phyloP scores from a whole-genome alignment of 2,329 filamentous ascomycete species.

The Cordyceps javanica region DNA sequence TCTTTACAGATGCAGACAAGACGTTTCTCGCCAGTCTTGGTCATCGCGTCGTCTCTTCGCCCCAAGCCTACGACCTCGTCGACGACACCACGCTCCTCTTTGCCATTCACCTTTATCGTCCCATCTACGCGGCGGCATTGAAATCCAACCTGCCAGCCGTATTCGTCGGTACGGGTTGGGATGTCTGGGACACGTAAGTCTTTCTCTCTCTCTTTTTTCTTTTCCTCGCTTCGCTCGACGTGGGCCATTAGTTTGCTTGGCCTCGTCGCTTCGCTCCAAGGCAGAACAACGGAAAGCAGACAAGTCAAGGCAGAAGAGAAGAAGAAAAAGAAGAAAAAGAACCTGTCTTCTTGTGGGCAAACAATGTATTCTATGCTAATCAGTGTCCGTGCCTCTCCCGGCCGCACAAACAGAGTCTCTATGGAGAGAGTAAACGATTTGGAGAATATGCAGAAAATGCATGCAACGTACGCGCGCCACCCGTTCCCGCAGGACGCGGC shows the following conservation, averaged over 20 bases:
- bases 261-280: neutral
- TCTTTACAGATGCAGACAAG: slow-evolving; percentile 42
- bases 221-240: neutral
- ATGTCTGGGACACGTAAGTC: slow-evolving; percentile 45
- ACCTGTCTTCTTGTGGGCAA: too few species aligned
- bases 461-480: slow-evolving; percentile 24
- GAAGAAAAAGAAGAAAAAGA: too few species aligned
- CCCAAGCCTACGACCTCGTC: slow-evolving; percentile 46
- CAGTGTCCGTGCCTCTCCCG: too few species aligned
- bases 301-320: too few species aligned
- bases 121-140: slow-evolving; percentile 47
- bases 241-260: neutral
- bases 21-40: slow-evolving; percentile 49
- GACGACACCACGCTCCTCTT: slow-evolving; percentile 47
- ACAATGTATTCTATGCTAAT: neutral
- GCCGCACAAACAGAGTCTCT: neutral
- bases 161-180: slow-evolving; percentile 51
- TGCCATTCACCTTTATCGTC: slow-evolving; percentile 54
- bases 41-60: slow-evolving; percentile 45
- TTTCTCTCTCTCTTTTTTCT: neutral
- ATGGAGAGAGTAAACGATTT: slow-evolving; percentile 19
- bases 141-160: slow-evolving; percentile 40
- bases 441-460: slow-evolving; percentile 27
- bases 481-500: slow-evolving; percentile 32
- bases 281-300: too few species aligned